These are phyloP conservation scores for Ganoderma sp. DNA, from an alignment of 1,284 basidiomycete species.

Conservation along the genomic window DNA sequence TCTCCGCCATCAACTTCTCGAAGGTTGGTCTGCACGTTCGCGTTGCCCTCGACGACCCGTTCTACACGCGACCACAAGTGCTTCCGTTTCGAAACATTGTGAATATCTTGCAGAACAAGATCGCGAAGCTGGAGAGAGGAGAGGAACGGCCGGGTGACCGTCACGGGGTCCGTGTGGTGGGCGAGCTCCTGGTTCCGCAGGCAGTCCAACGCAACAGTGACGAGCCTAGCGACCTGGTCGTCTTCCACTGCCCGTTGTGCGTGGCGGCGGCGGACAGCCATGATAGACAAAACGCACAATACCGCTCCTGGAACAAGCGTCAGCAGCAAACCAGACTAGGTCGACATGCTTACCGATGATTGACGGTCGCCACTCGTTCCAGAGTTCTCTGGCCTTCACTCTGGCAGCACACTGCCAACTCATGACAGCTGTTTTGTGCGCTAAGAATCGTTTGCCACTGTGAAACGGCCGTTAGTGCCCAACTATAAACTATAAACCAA, in stretches of 20 bases:
- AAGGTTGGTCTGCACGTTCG: constrained; percentile 90
- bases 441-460: constrained; percentile 79
- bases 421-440: constrained; percentile 76
- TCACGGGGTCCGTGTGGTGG: constrained; percentile 85
- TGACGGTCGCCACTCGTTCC: constrained; percentile 72
- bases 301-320: constrained; percentile 17
- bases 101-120: constrained; percentile 83
- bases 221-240: constrained; percentile 76
- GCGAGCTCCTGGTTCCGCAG: constrained; percentile 87
- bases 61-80: constrained; percentile 89
- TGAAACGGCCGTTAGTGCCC: constrained; percentile 14
- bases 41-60: constrained; percentile 89
- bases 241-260: constrained; percentile 66
- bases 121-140: constrained; percentile 93
- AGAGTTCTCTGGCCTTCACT: constrained; percentile 70
- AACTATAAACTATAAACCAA: not conserved
- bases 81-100: constrained; percentile 70
- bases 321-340: constrained; percentile 1
- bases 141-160: constrained; percentile 79
- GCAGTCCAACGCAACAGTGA: constrained; percentile 79
- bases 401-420: constrained; percentile 73
- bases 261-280: constrained; percentile 45
- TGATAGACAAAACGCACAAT: constrained; percentile 37
- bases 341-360: constrained; percentile 61
- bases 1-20: constrained; percentile 91